A percentile compares a stretch with the other conserved stretches of the same genome.
phyloP scores from a whole-genome alignment of 768 basidiomycete genomes.

The Phanerodontia chrysosporium region DNA sequence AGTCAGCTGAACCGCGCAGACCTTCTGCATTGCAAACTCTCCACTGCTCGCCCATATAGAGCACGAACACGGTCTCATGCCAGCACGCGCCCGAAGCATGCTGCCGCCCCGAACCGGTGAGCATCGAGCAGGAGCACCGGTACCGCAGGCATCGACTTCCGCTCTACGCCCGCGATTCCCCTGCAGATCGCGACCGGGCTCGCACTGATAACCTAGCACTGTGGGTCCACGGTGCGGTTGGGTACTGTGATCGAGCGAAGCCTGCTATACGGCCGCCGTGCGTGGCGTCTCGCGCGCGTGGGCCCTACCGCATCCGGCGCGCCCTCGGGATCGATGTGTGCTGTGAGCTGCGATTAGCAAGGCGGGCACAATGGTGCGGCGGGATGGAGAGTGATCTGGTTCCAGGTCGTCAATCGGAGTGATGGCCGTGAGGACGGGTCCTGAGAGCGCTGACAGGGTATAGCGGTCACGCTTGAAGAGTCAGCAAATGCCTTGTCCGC shows the following conservation, averaged over 20 bases:
- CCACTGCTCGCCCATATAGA: too few species aligned
- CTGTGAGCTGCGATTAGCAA: background rate
- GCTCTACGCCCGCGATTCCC: background rate
- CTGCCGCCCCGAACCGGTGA: background rate
- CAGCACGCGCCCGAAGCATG: too few species aligned
- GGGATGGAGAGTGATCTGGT: background rate
- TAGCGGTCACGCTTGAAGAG: too few species aligned
- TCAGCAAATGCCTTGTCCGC: too few species aligned
- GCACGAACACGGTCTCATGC: too few species aligned
- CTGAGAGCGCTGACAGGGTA: too few species aligned
- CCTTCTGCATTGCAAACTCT: background rate
- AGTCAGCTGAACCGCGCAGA: too few species aligned
- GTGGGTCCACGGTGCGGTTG: slow-evolving; percentile 5
- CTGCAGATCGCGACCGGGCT: background rate
- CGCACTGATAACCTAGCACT: background rate
- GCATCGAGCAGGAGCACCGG: background rate
- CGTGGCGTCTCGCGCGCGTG: background rate
- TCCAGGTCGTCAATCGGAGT: background rate
- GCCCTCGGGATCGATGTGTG: background rate
- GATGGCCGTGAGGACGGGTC: background rate
- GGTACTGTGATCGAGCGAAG: slow-evolving; percentile 1
- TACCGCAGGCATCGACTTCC: background rate
- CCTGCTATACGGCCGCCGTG: background rate
- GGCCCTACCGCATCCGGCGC: background rate
- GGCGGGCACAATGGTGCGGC: background rate